A percentile compares a stretch with the other conserved stretches of the same genome.
Evolutionary conservation across 345 rosid genomes (phyloP).

Genomic region (Garcia nutans): DNA sequence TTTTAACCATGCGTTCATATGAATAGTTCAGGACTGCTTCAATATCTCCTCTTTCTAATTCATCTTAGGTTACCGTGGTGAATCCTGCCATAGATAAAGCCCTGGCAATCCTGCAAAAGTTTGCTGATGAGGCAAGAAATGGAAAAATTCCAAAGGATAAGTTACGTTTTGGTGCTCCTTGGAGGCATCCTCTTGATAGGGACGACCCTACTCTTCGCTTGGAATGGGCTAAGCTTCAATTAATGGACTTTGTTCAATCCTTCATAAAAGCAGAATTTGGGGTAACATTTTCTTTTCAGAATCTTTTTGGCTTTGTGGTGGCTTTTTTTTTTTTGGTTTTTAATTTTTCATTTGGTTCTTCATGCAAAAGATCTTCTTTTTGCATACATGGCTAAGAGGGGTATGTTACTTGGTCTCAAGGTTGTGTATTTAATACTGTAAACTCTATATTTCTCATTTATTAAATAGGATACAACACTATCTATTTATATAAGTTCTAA

Average conservation of each 20-base stretch:
- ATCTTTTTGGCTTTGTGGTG: too few species aligned
- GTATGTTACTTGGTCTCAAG: not conserved
- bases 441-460: too few species aligned
- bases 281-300: conserved; percentile 33
- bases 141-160: conserved; percentile 66
- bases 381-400: not conserved
- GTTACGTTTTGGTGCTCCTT: conserved; percentile 82
- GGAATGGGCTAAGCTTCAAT: conserved; percentile 90
- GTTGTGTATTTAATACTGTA: too few species aligned
- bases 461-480: too few species aligned
- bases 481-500: too few species aligned
- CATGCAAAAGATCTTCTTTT: too few species aligned
- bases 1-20: not conserved
- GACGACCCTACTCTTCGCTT: conserved; percentile 38
- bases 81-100: conserved; percentile 96
- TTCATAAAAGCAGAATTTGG: conserved; percentile 72
- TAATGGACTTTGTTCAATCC: conserved; percentile 85
- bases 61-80: conserved; percentile 63
- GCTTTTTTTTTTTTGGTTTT: not conserved
- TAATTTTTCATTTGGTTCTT: not conserved
- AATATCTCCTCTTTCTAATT: not conserved
- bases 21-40: not conserved
- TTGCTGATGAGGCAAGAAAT: conserved; percentile 62
- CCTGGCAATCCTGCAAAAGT: conserved; percentile 52
- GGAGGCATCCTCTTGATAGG: conserved; percentile 81